Percentiles rank a stretch among this genome's conserved stretches.
phyloP scores from a whole-genome alignment of 163 green algal species.

The Scenedesmus sp. region DNA sequence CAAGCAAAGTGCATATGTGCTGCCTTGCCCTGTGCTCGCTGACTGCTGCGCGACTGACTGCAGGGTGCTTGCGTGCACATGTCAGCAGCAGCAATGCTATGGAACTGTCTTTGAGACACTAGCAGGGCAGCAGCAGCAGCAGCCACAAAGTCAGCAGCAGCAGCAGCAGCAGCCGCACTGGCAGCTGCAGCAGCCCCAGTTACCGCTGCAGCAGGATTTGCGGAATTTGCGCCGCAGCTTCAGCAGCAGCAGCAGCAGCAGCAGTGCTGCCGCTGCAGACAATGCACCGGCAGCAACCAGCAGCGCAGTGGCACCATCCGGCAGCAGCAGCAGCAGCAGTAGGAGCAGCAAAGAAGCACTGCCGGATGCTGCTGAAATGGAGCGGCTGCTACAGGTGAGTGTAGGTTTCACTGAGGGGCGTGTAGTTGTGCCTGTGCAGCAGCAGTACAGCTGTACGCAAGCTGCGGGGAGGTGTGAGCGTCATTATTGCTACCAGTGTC shows the following conservation, averaged over 20 bases:
- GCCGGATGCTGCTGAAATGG: background rate
- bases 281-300: background rate
- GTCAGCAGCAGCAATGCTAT: conserved; percentile 9
- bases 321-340: background rate
- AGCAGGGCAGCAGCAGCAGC: background rate
- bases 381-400: conserved; percentile 22
- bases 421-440: too few relatives aligned
- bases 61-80: background rate
- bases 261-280: background rate
- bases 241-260: conserved; percentile 11
- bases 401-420: too few relatives aligned
- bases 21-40: background rate
- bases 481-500: too few relatives aligned
- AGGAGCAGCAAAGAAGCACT: background rate
- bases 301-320: background rate
- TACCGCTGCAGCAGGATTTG: too few relatives aligned
- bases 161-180: background rate
- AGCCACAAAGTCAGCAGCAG: background rate
- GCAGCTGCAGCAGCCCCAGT: background rate
- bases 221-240: background rate
- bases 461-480: background rate
- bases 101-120: background rate
- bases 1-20: background rate
- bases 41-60: background rate
- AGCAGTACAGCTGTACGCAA: background rate